These are phyloP conservation scores for Bryum argenteum DNA, from an alignment of 225 moss, liverwort and hornwort genomes.

Conservation along the genomic window DNA sequence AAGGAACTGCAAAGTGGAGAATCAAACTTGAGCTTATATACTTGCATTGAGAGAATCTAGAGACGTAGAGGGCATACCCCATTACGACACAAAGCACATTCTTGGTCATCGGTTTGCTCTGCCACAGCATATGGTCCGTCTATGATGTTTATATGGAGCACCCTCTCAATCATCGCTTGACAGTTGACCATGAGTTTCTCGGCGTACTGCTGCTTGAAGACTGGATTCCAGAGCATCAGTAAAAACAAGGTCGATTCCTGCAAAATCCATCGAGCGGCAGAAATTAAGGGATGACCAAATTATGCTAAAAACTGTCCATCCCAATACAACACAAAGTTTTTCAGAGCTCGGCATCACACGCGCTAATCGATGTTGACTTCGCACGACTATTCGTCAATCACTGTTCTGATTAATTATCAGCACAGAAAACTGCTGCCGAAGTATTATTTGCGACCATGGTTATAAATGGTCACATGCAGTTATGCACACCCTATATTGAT, in stretches of 20 bases:
- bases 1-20: slow-evolving; percentile 5
- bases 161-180: slow-evolving; percentile 63
- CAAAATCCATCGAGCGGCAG: slow-evolving; percentile 29
- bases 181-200: slow-evolving; percentile 84
- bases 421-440: no score
- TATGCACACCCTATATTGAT: no score
- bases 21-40: background rate
- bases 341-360: slow-evolving; percentile 14
- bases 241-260: slow-evolving; percentile 92
- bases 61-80: slow-evolving; percentile 48
- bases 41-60: slow-evolving; percentile 8
- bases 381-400: no score
- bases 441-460: no score
- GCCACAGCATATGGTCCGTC: background rate
- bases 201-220: slow-evolving; percentile 78
- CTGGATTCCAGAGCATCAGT: slow-evolving; percentile 89
- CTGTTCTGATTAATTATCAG: no score
- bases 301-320: background rate
- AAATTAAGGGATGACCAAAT: slow-evolving; percentile 25
- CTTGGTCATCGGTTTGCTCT: slow-evolving; percentile 49
- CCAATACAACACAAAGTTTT: slow-evolving; percentile 6
- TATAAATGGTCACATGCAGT: no score
- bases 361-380: no score
- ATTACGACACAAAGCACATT: slow-evolving; percentile 90
- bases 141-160: slow-evolving; percentile 35